These are phyloP conservation scores for Mortierella hygrophila DNA, from an alignment of 192 early-diverging fungal species.

Conservation along the genomic window DNA sequence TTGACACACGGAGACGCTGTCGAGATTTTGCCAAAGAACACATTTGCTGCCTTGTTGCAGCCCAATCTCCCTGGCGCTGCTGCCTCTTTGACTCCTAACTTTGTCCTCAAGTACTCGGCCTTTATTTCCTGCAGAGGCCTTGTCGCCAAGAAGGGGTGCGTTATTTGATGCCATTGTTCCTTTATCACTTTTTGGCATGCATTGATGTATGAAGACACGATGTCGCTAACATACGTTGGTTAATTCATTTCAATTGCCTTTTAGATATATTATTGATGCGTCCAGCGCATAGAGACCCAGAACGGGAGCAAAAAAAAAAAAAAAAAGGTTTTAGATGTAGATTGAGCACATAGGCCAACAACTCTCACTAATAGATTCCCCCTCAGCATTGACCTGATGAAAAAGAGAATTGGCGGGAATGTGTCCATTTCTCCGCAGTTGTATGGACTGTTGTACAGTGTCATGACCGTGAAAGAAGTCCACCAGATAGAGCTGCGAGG, in stretches of 20 bases:
- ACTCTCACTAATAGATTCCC: neutral
- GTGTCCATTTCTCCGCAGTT: neutral
- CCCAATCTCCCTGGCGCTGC: conserved; percentile 29
- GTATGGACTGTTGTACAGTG: neutral
- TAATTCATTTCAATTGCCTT: neutral
- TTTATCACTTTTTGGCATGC: neutral
- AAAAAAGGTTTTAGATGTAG: neutral
- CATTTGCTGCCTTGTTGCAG: conserved; percentile 53
- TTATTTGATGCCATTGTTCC: neutral
- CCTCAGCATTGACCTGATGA: neutral
- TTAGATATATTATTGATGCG: conserved; percentile 49
- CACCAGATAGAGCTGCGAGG: neutral
- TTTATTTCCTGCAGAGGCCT: conserved; percentile 60
- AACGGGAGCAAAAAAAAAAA: neutral
- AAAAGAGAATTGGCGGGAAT: neutral
- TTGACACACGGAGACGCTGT: conserved; percentile 59
- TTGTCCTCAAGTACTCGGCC: conserved; percentile 68
- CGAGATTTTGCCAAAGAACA: conserved; percentile 61
- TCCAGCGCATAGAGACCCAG: conserved; percentile 19
- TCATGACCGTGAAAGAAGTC: neutral
- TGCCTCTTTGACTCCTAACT: conserved; percentile 50
- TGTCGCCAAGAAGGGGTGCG: conserved; percentile 66
- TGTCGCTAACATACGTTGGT: neutral
- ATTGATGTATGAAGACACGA: neutral
- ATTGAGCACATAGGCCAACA: neutral